phyloP scores from a whole-genome alignment of 164 flowering plant genomes.

The Liriodendron chinense region DNA sequence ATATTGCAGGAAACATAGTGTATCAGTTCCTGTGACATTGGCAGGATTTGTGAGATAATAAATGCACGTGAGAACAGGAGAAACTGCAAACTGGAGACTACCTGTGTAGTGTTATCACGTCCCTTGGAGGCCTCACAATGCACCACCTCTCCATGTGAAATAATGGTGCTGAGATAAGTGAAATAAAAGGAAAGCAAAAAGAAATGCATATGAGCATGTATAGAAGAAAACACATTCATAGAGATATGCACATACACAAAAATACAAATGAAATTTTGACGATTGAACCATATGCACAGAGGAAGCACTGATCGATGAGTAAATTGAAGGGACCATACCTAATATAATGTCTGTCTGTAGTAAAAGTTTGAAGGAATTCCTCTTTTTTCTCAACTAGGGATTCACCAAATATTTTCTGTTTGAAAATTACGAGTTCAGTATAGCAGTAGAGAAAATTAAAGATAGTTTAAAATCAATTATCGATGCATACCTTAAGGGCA shows the following conservation, averaged over 20 bases:
- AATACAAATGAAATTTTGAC: background rate
- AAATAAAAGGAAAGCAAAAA: background rate
- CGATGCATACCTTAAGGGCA: slow-evolving; percentile 61
- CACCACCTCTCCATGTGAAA: slow-evolving; percentile 53
- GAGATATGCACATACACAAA: background rate
- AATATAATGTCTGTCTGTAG: slow-evolving; percentile 47
- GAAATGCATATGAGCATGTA: background rate
- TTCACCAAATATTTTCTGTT: slow-evolving; percentile 79
- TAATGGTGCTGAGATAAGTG: slow-evolving; percentile 36
- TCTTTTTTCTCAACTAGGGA: slow-evolving; percentile 69
- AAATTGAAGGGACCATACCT: slow-evolving; percentile 35
- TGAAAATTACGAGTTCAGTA: slow-evolving; percentile 11
- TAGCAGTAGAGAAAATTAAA: background rate
- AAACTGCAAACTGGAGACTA: slow-evolving; percentile 17
- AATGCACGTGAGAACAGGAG: slow-evolving; percentile 1
- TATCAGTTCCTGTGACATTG: background rate
- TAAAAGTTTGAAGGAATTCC: slow-evolving; percentile 75
- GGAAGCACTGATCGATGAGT: background rate
- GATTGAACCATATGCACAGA: background rate
- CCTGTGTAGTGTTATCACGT: slow-evolving; percentile 37
- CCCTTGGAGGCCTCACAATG: slow-evolving; percentile 31
- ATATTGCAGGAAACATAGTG: too few relatives aligned
- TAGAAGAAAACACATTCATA: background rate
- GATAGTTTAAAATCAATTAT: slow-evolving; percentile 1
- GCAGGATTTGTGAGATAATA: background rate